Evolutionary conservation across 2,329 filamentous ascomycete genomes (phyloP).

Genomic region (Penicillium sp.): DNA sequence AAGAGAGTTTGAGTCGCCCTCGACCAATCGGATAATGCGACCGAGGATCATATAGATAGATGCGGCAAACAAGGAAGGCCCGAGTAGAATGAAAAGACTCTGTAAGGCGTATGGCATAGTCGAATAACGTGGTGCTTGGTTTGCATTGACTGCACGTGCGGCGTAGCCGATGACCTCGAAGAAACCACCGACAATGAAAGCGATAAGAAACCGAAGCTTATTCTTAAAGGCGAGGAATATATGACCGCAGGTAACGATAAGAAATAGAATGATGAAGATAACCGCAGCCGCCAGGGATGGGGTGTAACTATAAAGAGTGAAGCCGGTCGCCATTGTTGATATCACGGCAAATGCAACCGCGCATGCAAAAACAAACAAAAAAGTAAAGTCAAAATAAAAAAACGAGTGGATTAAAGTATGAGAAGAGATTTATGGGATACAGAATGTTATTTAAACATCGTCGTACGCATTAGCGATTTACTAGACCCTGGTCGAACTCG

Average conservation of each 20-base stretch:
- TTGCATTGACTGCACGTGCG: conserved; percentile 5
- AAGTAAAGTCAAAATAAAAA: neutral
- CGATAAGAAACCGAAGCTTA: conserved; percentile 1
- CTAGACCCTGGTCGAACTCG: too few relatives aligned
- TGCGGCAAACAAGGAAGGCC: conserved; percentile 42
- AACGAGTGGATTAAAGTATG: neutral
- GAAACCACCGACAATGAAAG: conserved; percentile 8
- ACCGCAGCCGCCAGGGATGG: conserved; percentile 7
- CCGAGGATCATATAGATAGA: conserved; percentile 41
- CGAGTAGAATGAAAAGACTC: conserved; percentile 34
- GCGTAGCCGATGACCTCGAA: conserved; percentile 8
- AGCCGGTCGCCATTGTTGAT: neutral
- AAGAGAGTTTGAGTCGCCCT: conserved; percentile 38
- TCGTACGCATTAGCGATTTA: too few relatives aligned
- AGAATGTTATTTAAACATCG: too few relatives aligned
- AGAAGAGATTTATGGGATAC: neutral
- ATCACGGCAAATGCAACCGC: neutral
- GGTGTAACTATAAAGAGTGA: conserved; percentile 7
- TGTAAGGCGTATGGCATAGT: conserved; percentile 24
- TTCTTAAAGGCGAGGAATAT: neutral
- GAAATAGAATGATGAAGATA: conserved; percentile 1
- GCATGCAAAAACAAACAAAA: neutral
- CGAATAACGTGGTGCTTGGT: conserved; percentile 8
- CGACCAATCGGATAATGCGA: conserved; percentile 35
- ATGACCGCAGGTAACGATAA: neutral